phyloP scores from a whole-genome alignment of 2,329 filamentous ascomycete genomes.

The Penicillium digitatum region DNA sequence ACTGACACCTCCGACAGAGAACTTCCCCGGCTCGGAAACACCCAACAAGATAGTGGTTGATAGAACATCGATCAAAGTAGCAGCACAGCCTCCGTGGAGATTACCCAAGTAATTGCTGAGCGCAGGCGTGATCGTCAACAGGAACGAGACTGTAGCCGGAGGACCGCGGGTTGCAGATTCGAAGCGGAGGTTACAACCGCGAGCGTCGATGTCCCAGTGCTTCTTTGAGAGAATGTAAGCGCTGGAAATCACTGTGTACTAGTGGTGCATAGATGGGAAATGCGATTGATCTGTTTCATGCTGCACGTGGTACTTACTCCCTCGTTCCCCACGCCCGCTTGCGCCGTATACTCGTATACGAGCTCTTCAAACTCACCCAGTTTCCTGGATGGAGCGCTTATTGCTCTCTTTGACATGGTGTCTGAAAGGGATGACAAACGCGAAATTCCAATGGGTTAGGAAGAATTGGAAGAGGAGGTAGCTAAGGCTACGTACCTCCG shows the following conservation, averaged over 20 bases:
- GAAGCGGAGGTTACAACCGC: conserved; percentile 33
- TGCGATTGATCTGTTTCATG: neutral
- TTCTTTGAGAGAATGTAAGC: conserved; percentile 13
- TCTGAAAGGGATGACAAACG: neutral
- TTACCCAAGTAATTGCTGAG: conserved; percentile 90
- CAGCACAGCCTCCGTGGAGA: conserved; percentile 75
- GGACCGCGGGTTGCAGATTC: conserved; percentile 38
- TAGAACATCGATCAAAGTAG: conserved; percentile 64
- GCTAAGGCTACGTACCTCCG: neutral
- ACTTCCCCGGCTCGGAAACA: conserved; percentile 57
- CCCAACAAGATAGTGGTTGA: conserved; percentile 59
- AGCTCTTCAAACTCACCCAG: conserved; percentile 33
- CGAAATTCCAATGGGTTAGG: neutral
- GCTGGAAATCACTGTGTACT: neutral
- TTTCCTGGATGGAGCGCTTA: conserved; percentile 22
- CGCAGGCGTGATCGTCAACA: conserved; percentile 68
- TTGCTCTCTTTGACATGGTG: conserved; percentile 17
- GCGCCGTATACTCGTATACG: conserved; percentile 26
- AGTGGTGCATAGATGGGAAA: neutral
- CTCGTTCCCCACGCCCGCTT: conserved; percentile 18
- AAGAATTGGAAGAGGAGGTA: neutral
- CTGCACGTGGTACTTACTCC: conserved; percentile 19
- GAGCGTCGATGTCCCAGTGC: conserved; percentile 31
- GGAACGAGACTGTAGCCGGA: conserved; percentile 33
- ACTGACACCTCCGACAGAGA: conserved; percentile 60